These are phyloP conservation scores for Oldenlandia corymbosa DNA, from an alignment of 257 asterid species.

Conservation along the genomic window DNA sequence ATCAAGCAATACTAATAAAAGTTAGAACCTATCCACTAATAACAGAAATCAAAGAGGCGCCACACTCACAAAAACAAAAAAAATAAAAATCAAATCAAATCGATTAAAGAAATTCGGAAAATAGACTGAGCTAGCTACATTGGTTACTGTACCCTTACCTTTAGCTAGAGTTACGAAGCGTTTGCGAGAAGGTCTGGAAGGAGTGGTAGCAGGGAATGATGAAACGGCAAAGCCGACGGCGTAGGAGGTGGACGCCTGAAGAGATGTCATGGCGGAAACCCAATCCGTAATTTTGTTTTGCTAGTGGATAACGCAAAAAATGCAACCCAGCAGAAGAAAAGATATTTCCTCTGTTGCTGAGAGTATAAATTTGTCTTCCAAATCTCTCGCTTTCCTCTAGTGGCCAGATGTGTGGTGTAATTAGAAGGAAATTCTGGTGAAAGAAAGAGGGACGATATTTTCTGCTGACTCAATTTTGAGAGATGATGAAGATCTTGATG, in stretches of 20 bases:
- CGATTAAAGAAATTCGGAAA: neutral
- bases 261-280: conserved; percentile 57
- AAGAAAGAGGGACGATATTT: conserved; percentile 1
- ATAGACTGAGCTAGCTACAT: neutral
- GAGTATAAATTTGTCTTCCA: too few relatives aligned
- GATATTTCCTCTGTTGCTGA: neutral
- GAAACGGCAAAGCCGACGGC: conserved; percentile 55
- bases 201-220: conserved; percentile 30
- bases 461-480: neutral
- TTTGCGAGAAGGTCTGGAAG: conserved; percentile 37
- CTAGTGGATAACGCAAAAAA: neutral
- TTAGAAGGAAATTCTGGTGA: too few relatives aligned
- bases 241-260: conserved; percentile 82
- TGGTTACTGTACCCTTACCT: conserved; percentile 29
- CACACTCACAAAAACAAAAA: too few relatives aligned
- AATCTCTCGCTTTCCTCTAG: too few relatives aligned
- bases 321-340: too few relatives aligned
- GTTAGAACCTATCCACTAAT: neutral
- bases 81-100: too few relatives aligned
- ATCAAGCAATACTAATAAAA: too few relatives aligned
- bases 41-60: neutral
- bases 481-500: neutral
- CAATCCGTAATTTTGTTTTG: neutral
- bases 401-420: too few relatives aligned
- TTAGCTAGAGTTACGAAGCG: conserved; percentile 40